Conservation (phyloP, 2,329 filamentous ascomycete species). For the Zelopaecilomyces penicillatus region DNA sequence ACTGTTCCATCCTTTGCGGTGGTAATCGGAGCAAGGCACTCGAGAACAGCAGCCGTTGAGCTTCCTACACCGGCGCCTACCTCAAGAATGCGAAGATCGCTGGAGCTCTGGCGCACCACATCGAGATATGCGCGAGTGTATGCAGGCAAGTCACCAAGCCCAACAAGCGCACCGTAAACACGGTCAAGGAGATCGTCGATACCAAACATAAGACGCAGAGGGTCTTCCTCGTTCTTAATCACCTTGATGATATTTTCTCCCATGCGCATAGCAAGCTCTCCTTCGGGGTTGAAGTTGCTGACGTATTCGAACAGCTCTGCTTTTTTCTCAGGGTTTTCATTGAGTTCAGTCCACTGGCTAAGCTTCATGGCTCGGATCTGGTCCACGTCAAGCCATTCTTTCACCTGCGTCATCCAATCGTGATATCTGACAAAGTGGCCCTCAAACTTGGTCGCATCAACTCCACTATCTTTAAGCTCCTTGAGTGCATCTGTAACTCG, state of each 20-base stretch:
- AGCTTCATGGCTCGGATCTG: background rate
- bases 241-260: slow-evolving; percentile 4
- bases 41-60: slow-evolving; percentile 2
- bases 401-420: slow-evolving; percentile 4
- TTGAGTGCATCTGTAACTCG: background rate
- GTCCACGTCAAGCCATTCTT: background rate
- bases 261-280: slow-evolving; percentile 4
- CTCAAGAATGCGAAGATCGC: slow-evolving; percentile 4
- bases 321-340: slow-evolving; percentile 1
- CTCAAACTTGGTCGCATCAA: background rate
- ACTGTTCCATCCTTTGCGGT: background rate
- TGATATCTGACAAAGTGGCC: slow-evolving; percentile 6
- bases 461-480: background rate
- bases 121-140: slow-evolving; percentile 1
- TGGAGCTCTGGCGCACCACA: slow-evolving; percentile 1
- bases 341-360: background rate
- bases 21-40: background rate
- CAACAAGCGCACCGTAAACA: background rate
- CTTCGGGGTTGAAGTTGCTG: background rate
- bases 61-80: slow-evolving; percentile 2
- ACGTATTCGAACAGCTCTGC: slow-evolving; percentile 1
- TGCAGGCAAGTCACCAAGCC: slow-evolving; percentile 2
- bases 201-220: slow-evolving; percentile 5
- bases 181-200: slow-evolving; percentile 4
- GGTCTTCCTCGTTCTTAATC: slow-evolving; percentile 1